Evolutionary conservation across 208 protist genomes (phyloP), one percentile per base, ranked within the genome.

Genomic region (Wallacemonas sp.): DNA sequence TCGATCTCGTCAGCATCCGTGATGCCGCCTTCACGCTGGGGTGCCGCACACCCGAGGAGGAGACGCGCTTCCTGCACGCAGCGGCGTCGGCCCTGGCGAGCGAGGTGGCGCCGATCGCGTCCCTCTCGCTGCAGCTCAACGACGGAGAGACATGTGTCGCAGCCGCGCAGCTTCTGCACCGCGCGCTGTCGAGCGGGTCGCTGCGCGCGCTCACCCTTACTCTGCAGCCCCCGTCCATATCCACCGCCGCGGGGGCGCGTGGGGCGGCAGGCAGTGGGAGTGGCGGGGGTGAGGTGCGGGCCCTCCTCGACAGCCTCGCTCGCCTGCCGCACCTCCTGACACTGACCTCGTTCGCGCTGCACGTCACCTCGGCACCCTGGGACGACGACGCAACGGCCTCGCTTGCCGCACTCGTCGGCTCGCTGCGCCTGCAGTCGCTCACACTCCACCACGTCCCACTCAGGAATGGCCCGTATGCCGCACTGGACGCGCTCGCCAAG

Each of bases 381-480:
- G 73, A 66, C 52, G 77, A 82, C 38, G 46, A 26, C 3, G 32
- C 68, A 18, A 68, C 72, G 1, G n/a, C 22, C 16, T 66, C 77
- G 3, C 55, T 86, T 32, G 59, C 74, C 16, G 59, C 32, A n/a
- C 57, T 86, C 12, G 49, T 89, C 31, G 48, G 41, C 22, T 28
- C 64, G 14, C 55, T 64, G 41, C 44, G 46, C n/a, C 71, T 83
- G 57, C n/a, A 20, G 10, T 16, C 31, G 5, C 16, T 89, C 14
- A 44, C 66, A 2, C 25, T 90, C 28, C 41, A 68, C 46, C 69
- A 86, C 61, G 20, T 85, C 16, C 61, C 70, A 41, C 29, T 84
- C 20, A 54, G 74, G 3, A 25, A 57, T 1, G 76, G 74, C 36
- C 61, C 12, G 5, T 42, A 79, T 10, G 44, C 67, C 22, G 61